Conservation (phyloP, 2,329 filamentous ascomycete genomes). For the Fusarium sp. region DNA sequence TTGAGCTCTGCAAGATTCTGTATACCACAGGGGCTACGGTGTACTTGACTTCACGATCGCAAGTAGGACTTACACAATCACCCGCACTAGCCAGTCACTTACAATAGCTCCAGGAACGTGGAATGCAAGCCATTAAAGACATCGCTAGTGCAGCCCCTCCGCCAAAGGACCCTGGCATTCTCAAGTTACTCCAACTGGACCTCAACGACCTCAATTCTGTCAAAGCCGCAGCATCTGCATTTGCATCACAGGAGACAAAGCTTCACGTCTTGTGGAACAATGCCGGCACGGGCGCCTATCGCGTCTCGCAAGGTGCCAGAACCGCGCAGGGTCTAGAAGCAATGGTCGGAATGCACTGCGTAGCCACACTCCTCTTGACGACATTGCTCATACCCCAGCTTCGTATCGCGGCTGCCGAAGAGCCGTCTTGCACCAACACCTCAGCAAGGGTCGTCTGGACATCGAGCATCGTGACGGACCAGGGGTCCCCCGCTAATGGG, state of each 20-base stretch:
- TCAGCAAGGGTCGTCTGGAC: slow-evolving; percentile 51
- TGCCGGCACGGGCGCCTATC: slow-evolving; percentile 41
- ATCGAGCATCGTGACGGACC: slow-evolving; percentile 48
- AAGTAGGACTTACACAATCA: slow-evolving; percentile 6
- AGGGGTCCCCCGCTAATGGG: slow-evolving; percentile 44
- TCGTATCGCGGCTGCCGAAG: slow-evolving; percentile 42
- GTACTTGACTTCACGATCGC: slow-evolving; percentile 63
- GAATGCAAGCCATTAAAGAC: slow-evolving; percentile 49
- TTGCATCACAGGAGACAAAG: slow-evolving; percentile 53
- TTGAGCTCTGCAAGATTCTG: slow-evolving; percentile 64
- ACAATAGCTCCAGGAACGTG: slow-evolving; percentile 8
- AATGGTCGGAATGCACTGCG: slow-evolving; percentile 52
- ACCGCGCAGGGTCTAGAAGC: slow-evolving; percentile 51
- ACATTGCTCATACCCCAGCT: slow-evolving; percentile 52
- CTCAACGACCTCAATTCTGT: slow-evolving; percentile 58
- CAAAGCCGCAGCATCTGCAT: slow-evolving; percentile 53
- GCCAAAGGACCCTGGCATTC: slow-evolving; percentile 20
- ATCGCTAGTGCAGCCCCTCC: slow-evolving; percentile 37
- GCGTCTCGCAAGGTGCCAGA: slow-evolving; percentile 22
- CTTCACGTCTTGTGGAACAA: slow-evolving; percentile 61
- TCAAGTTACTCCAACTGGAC: slow-evolving; percentile 55
- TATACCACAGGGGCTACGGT: slow-evolving; percentile 65
- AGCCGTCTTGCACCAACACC: slow-evolving; percentile 25
- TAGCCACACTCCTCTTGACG: slow-evolving; percentile 52
- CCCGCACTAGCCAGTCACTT: background rate